phyloP scores from a whole-genome alignment of 2,329 filamentous ascomycete genomes.

The Scedosporium boydii region DNA sequence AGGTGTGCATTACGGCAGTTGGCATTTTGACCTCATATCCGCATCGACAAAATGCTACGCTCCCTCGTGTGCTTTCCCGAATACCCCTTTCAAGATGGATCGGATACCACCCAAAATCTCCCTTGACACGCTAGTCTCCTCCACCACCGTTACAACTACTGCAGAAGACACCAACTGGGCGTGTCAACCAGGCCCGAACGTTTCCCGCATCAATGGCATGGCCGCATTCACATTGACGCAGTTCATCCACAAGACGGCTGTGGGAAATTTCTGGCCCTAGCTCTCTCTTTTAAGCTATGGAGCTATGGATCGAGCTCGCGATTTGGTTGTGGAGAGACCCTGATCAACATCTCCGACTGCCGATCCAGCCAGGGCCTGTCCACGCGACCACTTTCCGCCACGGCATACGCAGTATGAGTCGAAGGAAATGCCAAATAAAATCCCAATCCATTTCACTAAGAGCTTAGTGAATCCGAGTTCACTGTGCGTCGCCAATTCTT shows the following conservation, averaged over 20 bases:
- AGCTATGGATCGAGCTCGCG: background rate
- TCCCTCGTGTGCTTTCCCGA: background rate
- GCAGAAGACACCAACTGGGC: background rate
- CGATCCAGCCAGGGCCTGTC: background rate
- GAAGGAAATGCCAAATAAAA: too few species aligned
- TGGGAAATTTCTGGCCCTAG: background rate
- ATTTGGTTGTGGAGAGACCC: background rate
- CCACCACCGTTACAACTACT: background rate
- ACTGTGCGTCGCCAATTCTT: background rate
- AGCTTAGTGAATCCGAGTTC: too few species aligned
- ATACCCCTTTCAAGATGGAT: background rate
- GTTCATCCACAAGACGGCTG: too few species aligned
- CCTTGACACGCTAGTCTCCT: background rate
- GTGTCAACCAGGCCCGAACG: too few species aligned
- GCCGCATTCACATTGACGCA: too few species aligned
- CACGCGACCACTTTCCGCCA: background rate
- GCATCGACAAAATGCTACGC: too few species aligned
- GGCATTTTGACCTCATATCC: too few species aligned
- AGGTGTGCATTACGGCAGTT: too few species aligned
- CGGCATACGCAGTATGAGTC: background rate
- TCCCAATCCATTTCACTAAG: background rate
- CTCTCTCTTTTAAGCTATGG: background rate
- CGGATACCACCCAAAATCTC: background rate
- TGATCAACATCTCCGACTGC: background rate
- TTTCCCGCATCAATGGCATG: too few species aligned